Evolutionary conservation across 192 early-diverging fungal species (phyloP).

Genomic region (Backusella australiensis): DNA sequence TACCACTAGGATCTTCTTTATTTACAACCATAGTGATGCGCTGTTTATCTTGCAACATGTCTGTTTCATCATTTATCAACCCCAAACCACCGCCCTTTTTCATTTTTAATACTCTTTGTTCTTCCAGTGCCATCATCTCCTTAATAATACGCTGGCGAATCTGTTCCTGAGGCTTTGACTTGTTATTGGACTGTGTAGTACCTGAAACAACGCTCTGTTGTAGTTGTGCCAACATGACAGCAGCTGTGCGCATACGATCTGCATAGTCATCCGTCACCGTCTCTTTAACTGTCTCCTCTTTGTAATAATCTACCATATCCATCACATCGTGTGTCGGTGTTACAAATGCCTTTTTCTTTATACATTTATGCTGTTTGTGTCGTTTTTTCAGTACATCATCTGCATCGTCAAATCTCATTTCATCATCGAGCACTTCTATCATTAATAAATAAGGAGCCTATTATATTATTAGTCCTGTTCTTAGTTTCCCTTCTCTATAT

Average conservation of each 20-base stretch:
- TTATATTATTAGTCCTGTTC: not conserved
- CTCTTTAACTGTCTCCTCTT: not conserved
- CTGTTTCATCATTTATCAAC: slow-evolving; percentile 56
- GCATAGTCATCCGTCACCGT: slow-evolving; percentile 72
- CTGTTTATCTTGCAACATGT: slow-evolving; percentile 54
- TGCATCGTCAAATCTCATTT: slow-evolving; percentile 48
- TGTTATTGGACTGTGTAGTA: slow-evolving; percentile 17
- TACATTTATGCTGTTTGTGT: slow-evolving; percentile 12
- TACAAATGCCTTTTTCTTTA: not conserved
- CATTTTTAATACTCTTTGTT: slow-evolving; percentile 71
- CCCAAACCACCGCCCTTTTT: slow-evolving; percentile 68
- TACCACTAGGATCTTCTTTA: slow-evolving; percentile 65
- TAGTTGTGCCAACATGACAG: slow-evolving; percentile 93
- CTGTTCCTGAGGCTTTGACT: slow-evolving; percentile 56
- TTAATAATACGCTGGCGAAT: slow-evolving; percentile 87
- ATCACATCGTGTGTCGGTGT: not conserved
- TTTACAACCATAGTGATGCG: slow-evolving; percentile 26
- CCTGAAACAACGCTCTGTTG: slow-evolving; percentile 53
- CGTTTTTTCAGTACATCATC: slow-evolving; percentile 8
- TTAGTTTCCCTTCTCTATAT: not conserved
- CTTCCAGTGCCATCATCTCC: slow-evolving; percentile 94
- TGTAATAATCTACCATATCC: slow-evolving; percentile 6
- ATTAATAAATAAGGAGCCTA: slow-evolving; percentile 89
- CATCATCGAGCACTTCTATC: slow-evolving; percentile 83
- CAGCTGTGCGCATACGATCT: slow-evolving; percentile 93